phyloP scores from a whole-genome alignment of 2,329 filamentous ascomycete genomes.

The Hymenoscyphus linearis region DNA sequence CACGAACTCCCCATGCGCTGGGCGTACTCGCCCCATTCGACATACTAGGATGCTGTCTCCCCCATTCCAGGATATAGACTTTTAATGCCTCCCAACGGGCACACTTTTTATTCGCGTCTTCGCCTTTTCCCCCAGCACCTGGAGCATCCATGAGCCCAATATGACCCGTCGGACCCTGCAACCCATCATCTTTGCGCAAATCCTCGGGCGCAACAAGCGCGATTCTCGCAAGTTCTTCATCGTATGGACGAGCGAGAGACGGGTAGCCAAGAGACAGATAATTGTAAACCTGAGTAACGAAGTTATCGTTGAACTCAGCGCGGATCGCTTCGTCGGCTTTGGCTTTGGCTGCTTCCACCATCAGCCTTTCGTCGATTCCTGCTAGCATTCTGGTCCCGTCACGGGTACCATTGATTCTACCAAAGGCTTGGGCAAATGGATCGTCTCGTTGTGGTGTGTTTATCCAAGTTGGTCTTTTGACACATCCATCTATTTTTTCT shows the following conservation, averaged over 20 bases:
- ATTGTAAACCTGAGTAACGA: constrained; percentile 95
- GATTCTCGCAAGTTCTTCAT: constrained; percentile 80
- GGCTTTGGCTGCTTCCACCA: constrained; percentile 23
- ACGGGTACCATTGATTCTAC: constrained; percentile 11
- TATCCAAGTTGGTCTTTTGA: constrained; percentile 30
- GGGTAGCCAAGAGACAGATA: constrained; percentile 93
- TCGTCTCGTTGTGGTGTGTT: constrained; percentile 36
- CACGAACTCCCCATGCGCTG: constrained; percentile 62
- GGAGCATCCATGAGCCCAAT: constrained; percentile 52
- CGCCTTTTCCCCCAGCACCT: constrained; percentile 33
- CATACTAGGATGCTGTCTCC: constrained; percentile 74
- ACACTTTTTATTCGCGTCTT: constrained; percentile 42
- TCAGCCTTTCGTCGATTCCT: constrained; percentile 28
- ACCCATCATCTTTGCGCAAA: constrained; percentile 65
- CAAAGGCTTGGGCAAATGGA: constrained; percentile 28
- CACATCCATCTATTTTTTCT: constrained; percentile 31
- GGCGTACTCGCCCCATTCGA: constrained; percentile 47
- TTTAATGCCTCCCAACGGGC: constrained; percentile 79
- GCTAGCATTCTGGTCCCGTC: constrained; percentile 29
- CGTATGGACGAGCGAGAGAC: constrained; percentile 74
- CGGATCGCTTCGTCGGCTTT: constrained; percentile 37
- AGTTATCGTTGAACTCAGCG: constrained; percentile 72
- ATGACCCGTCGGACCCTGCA: constrained; percentile 64
- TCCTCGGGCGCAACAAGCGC: constrained; percentile 63
- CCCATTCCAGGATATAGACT: constrained; percentile 85